phyloP scores from a whole-genome alignment of 164 flowering plant species.

The Magnolia officinalis region DNA sequence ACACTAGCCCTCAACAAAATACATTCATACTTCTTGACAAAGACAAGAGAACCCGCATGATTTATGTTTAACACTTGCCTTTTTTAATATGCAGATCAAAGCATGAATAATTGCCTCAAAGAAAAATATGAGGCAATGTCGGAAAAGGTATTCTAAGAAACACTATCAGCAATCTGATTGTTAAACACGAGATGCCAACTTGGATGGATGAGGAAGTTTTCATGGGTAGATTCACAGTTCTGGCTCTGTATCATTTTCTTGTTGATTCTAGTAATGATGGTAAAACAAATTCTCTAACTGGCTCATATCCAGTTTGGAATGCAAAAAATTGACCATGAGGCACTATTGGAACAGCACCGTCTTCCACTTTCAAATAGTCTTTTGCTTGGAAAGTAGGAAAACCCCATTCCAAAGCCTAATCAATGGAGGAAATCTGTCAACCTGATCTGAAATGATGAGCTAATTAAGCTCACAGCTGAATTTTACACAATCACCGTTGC shows the following conservation, averaged over 20 bases:
- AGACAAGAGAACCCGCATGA: no score
- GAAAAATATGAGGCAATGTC: background rate
- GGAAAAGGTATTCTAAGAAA: background rate
- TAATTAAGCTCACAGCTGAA: background rate
- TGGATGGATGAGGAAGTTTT: background rate
- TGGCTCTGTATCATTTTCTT: no score
- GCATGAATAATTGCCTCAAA: background rate
- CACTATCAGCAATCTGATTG: background rate
- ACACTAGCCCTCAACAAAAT: no score
- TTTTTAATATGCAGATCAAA: background rate
- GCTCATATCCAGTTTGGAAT: background rate
- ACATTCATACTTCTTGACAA: no score
- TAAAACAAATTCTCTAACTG: no score
- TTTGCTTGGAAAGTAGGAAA: no score
- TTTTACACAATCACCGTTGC: background rate
- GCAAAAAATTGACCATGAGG: background rate
- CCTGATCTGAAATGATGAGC: no score
- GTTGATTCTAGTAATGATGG: no score
- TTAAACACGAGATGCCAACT: background rate
- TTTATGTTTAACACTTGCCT: no score
- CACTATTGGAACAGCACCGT: background rate
- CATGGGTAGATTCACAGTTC: background rate
- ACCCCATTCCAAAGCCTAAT: no score
- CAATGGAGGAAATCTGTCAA: no score
- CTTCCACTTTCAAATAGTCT: background rate